These are phyloP conservation scores for Funneliformis caledonium DNA, from an alignment of 371 early-diverging fungal genomes.

Conservation along the genomic window DNA sequence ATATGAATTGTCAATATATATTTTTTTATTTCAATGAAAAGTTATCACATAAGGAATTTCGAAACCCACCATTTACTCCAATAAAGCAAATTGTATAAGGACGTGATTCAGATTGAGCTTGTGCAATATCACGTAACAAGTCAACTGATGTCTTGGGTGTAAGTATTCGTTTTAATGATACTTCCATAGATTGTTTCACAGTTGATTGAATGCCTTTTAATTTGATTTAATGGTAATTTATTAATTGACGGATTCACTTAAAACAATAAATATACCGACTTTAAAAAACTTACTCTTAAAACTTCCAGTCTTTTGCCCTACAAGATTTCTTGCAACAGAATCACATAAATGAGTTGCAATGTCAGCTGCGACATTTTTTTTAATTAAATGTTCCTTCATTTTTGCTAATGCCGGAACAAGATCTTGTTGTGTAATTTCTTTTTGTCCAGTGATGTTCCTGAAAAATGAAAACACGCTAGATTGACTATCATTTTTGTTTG, in stretches of 20 bases:
- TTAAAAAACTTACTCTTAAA: conserved; percentile 64
- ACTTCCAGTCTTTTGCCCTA: conserved; percentile 79
- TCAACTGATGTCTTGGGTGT: conserved; percentile 95
- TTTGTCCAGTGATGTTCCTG: conserved; percentile 67
- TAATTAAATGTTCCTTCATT: conserved; percentile 90
- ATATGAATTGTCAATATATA: background rate
- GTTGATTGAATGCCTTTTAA: conserved; percentile 60
- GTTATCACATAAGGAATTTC: background rate
- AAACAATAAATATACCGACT: background rate
- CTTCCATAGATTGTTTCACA: conserved; percentile 82
- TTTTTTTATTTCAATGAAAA: background rate
- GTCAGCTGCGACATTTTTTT: conserved; percentile 94
- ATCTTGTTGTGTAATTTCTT: conserved; percentile 66
- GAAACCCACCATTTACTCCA: conserved; percentile 95
- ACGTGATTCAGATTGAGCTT: conserved; percentile 69
- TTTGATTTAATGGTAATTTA: background rate
- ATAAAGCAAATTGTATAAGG: conserved; percentile 95
- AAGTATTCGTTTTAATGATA: conserved; percentile 83
- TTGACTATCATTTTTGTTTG: conserved; percentile 48
- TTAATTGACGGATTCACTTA: background rate
- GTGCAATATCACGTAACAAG: conserved; percentile 89
- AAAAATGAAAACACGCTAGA: conserved; percentile 65
- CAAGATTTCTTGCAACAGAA: conserved; percentile 74
- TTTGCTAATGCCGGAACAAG: conserved; percentile 73
- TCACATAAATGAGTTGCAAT: conserved; percentile 87